phyloP scores from a whole-genome alignment of 1,284 basidiomycete species.

The Ustilago trichophora region DNA sequence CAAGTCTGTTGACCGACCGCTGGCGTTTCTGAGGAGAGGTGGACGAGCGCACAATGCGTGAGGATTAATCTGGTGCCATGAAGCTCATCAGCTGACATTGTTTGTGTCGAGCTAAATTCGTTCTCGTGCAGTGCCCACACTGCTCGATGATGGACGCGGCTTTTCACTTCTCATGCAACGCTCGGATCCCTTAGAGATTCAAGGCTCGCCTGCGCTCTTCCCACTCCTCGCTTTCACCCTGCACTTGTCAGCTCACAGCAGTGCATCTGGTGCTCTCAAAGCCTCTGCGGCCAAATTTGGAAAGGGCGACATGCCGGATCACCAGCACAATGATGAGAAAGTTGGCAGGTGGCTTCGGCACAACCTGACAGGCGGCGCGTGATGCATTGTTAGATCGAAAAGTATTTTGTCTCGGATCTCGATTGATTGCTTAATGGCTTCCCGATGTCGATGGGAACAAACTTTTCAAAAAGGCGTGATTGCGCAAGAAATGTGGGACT shows the following conservation, averaged over 20 bases:
- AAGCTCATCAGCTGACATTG: constrained; percentile 12
- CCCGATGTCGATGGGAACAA: constrained; percentile 1
- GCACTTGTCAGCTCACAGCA: no score
- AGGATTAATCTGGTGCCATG: no score
- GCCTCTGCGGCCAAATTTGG: no score
- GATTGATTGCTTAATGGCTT: not conserved
- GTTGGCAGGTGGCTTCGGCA: not conserved
- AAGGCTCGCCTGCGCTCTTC: not conserved
- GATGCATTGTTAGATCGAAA: not conserved
- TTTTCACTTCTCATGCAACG: constrained; percentile 2
- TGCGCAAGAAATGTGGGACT: constrained; percentile 5
- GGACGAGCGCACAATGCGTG: no score
- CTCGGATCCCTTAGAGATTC: constrained; percentile 22
- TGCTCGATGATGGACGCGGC: not conserved
- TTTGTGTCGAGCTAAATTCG: not conserved
- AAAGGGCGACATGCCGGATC: no score
- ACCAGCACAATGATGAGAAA: not conserved
- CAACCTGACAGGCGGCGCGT: constrained; percentile 24
- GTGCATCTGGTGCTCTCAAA: no score
- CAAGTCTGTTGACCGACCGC: no score
- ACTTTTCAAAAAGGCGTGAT: constrained; percentile 18
- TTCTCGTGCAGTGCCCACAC: not conserved
- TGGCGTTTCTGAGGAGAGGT: no score
- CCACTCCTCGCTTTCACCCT: no score
- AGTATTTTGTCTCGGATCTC: not conserved